Evolutionary conservation across 495 filamentous ascomycete species (phyloP).

Genomic region (Opeltia flavorubescens): DNA sequence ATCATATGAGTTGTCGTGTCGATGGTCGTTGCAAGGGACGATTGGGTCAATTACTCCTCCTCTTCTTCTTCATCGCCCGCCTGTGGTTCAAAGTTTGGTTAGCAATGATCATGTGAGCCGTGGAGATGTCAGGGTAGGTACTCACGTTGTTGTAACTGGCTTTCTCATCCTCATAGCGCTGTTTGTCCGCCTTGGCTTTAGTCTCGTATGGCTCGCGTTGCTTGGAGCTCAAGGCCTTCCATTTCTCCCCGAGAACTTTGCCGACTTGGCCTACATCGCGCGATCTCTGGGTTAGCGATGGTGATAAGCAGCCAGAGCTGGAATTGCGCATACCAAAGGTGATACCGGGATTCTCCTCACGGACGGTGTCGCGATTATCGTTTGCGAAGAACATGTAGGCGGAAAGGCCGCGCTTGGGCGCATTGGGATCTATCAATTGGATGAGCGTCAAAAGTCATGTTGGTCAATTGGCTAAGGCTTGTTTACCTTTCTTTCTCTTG

Average conservation of each 20-base stretch:
- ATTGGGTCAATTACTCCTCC: constrained; percentile 30
- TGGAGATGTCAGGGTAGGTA: constrained; percentile 7
- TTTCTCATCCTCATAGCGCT: constrained; percentile 97
- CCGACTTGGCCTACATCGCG: constrained; percentile 70
- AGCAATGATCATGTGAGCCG: constrained; percentile 4
- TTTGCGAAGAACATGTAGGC: constrained; percentile 99
- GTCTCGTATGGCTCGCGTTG: constrained; percentile 86
- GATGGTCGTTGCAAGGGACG: background rate
- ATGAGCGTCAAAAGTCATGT: constrained; percentile 1
- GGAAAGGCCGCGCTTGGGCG: constrained; percentile 96
- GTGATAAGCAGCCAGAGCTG: background rate
- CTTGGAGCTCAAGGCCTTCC: constrained; percentile 86
- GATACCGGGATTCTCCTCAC: constrained; percentile 96
- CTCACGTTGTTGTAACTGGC: constrained; percentile 79
- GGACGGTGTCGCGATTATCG: constrained; percentile 93
- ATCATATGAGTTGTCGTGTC: background rate
- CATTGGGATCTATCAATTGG: constrained; percentile 67
- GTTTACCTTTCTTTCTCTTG: constrained; percentile 79
- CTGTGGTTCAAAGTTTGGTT: constrained; percentile 18
- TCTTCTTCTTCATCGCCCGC: constrained; percentile 38
- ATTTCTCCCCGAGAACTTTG: constrained; percentile 92
- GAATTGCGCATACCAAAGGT: constrained; percentile 59
- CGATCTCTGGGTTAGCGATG: background rate
- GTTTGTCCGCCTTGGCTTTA: constrained; percentile 93
- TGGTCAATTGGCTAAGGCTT: constrained; percentile 7